Evolutionary conservation across 257 asterid genomes (phyloP), one percentile per base, ranked within the genome.

Genomic region (Asclepias syriaca): DNA sequence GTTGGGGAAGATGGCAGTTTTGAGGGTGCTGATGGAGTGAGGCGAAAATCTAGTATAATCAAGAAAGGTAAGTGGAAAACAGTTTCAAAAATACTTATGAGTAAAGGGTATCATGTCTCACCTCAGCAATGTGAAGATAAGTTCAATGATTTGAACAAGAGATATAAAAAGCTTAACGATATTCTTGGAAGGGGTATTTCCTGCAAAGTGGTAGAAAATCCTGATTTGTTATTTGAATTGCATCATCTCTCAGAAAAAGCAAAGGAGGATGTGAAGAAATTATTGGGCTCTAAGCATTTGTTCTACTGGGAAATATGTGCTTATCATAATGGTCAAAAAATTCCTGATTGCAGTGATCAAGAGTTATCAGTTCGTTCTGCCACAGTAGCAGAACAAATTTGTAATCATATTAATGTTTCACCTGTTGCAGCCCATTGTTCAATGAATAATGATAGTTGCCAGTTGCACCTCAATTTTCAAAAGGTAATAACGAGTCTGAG

Each of bases 51-150:
- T 7, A 77, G 77, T 27, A 75, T 75, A 65, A 61, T 87, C 46
- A 87, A 80, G 74, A 87, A 87, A 75, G 92, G 92, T 39, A 87
- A 87, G 74, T 87, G 92, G 92, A 87, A 81, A 72, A 79, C 88
- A 0, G 82, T 87, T 55, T 87, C 92, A 0, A 82, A 82, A 65
- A 79, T 83, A 58, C 75, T 87, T 89, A 77, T 80, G n/a, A 79
- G 81, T 39, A 87, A 85, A 66, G 89, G 89, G 6, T 80, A 78
- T 74, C 79, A 75, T 64, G 89, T 84, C 71, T 86, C 91, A 2
- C 91, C 91, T 49, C 91, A 86, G 77, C 91, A 86, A 73, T 86
- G 91, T 51, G 91, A 86, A 78, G 90, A 86, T 74, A 86, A 84
- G 75, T 84, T 84, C 67, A 85, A 85, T 70, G 89, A 85, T 72